These are phyloP conservation scores for Phialophora macrospora DNA, from an alignment of 2,329 filamentous ascomycete genomes.

Conservation along the genomic window DNA sequence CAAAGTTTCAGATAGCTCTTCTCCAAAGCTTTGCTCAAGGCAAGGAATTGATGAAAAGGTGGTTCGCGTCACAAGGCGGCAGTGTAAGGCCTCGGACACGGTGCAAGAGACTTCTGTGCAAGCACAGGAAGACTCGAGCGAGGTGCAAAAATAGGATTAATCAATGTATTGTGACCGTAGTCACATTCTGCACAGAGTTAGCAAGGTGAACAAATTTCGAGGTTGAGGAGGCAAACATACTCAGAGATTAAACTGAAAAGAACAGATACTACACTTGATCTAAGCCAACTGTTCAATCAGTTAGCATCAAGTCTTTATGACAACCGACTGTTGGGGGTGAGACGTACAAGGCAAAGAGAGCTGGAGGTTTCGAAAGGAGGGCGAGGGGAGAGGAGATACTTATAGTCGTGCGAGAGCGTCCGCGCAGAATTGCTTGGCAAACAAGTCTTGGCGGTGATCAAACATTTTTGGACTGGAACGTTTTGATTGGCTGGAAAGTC, in stretches of 20 bases:
- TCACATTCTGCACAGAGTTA: constrained; percentile 58
- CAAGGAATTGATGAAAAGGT: constrained; percentile 65
- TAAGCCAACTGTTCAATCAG: constrained; percentile 53
- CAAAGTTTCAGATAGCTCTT: constrained; percentile 50
- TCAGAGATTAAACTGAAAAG: constrained; percentile 91
- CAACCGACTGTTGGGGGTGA: not conserved
- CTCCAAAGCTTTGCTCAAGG: constrained; percentile 60
- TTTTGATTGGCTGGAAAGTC: not conserved
- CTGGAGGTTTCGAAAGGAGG: not conserved
- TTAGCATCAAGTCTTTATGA: not conserved
- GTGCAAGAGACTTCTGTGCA: constrained; percentile 66
- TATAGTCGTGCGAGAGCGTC: not conserved
- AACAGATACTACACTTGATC: constrained; percentile 97
- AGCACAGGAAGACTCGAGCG: constrained; percentile 68
- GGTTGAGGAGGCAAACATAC: too few species aligned
- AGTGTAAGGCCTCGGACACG: constrained; percentile 80
- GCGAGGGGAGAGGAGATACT: not conserved
- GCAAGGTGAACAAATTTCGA: too few species aligned
- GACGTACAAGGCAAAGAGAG: constrained; percentile 1
- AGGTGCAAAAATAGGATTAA: constrained; percentile 79
- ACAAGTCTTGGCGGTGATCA: not conserved
- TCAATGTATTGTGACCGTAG: constrained; percentile 71
- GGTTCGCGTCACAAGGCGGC: constrained; percentile 71
- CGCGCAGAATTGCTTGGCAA: not conserved
- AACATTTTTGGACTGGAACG: not conserved